Conservation (phyloP, 1,284 basidiomycete genomes). For the Cerioporus squamosus region DNA sequence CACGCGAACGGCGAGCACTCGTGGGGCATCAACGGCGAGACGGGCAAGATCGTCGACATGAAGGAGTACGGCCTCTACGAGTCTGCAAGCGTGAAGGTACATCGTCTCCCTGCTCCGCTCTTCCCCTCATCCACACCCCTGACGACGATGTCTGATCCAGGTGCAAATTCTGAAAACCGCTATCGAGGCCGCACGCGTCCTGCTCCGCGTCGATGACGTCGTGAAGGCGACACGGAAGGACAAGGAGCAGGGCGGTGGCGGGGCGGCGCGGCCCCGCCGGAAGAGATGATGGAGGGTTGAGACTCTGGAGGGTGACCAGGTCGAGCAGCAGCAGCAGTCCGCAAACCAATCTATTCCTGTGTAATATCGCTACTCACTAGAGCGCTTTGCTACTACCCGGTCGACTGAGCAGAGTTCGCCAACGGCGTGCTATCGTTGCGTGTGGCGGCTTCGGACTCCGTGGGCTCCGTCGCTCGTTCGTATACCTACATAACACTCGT, state of each 20-base stretch:
- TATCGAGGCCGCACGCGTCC: constrained; percentile 89
- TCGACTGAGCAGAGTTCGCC: no score
- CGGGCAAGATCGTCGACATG: constrained; percentile 96
- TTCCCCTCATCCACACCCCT: neutral
- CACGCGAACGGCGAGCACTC: constrained; percentile 91
- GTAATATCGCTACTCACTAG: constrained; percentile 17
- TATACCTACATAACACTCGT: no score
- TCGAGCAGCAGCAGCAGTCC: constrained; percentile 11
- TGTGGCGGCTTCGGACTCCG: no score
- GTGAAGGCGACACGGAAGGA: constrained; percentile 85
- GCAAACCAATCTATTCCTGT: constrained; percentile 14
- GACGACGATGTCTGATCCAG: constrained; percentile 36
- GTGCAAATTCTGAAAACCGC: constrained; percentile 98
- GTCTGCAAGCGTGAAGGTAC: constrained; percentile 91
- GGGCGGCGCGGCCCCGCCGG: constrained; percentile 49
- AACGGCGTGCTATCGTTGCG: no score
- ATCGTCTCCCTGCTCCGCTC: neutral
- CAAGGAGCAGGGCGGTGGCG: constrained; percentile 52
- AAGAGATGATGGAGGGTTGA: constrained; percentile 56
- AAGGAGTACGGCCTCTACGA: constrained; percentile 93
- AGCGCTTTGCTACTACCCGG: neutral
- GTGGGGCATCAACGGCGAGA: constrained; percentile 95
- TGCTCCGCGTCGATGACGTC: constrained; percentile 94
- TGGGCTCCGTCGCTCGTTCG: no score
- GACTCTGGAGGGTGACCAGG: neutral